A percentile compares a stretch with the other conserved stretches of the same genome.
Conservation (phyloP, 345 rosid species). For the Linum usitatissimum region DNA sequence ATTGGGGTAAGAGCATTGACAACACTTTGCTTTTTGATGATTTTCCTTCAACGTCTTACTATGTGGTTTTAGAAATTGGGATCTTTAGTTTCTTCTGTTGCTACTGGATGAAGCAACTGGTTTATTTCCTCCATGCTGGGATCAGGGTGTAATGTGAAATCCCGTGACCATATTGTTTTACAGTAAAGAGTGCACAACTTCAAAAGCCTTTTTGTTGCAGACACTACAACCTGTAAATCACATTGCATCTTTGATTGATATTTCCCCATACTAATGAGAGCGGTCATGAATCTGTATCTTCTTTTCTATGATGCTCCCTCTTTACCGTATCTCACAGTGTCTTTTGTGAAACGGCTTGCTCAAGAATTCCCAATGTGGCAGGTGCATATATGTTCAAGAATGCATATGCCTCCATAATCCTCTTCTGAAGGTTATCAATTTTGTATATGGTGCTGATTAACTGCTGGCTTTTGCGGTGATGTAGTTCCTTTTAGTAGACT, state of each 20-base stretch:
- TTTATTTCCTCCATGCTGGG: too few relatives aligned
- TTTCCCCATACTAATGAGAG: background rate
- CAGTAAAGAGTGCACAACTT: too few relatives aligned
- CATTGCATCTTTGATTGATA: background rate
- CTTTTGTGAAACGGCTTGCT: constrained; percentile 75
- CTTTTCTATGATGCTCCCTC: background rate
- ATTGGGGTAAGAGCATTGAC: constrained; percentile 53
- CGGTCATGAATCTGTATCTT: background rate
- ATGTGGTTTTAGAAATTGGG: too few relatives aligned
- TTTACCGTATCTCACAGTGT: constrained; percentile 34
- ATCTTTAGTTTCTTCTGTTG: too few relatives aligned
- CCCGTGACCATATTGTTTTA: too few relatives aligned
- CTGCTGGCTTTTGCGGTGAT: constrained; percentile 3
- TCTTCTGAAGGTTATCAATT: background rate
- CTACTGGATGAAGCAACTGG: too few relatives aligned
- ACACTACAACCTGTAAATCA: background rate
- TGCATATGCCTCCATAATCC: background rate
- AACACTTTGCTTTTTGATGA: background rate
- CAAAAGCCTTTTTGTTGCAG: too few relatives aligned
- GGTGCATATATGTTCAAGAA: constrained; percentile 27
- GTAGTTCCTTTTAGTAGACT: constrained; percentile 84
- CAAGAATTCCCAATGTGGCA: constrained; percentile 90
- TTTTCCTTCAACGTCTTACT: background rate
- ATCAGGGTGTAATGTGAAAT: too few relatives aligned
- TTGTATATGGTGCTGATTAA: constrained; percentile 1